Evolutionary conservation across 1,284 basidiomycete species (phyloP), one percentile per base, ranked within the genome.

Genomic region (Pseudozyma flocculosa): DNA sequence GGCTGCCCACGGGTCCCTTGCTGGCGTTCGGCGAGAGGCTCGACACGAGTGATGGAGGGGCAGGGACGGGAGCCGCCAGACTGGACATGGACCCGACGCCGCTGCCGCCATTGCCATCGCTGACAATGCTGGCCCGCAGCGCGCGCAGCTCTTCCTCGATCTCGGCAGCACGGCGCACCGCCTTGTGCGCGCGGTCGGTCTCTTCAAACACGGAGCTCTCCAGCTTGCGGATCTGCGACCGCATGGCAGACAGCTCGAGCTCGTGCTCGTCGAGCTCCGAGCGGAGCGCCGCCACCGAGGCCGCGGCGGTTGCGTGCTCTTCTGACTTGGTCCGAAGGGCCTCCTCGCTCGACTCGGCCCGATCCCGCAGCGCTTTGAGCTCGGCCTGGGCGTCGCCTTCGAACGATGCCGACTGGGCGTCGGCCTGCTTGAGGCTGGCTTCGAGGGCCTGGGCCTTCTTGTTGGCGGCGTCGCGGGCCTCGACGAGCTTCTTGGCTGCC

Each of bases 161-260:
- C 44, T 72, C 68, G 19, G 60, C 50, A 10, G 57, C 68, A 34
- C 43, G 37, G 7, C 54, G 19, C n/a, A 49, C 49, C 7, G 65
- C 62, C 32, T 54, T 50, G 51, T 69, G 66, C 15, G 61, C 59
- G n/a, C 49, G 46, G 11, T 71, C 69, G 29, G 53, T 57, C 50
- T 69, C 67, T 19, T 70, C 71, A 45, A 72, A 73, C 37, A 71
- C 44, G 8, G 45, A 38, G 24, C 60, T 57, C 42, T 73, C 71
- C 36, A 73, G 43, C 42, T 67, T 70, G 5, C 71, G 54, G 9
- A 73, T 54, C 47, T 68, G 59, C 22, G 60, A 62, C 14, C 71
- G 43, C 39, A 63, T 38, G 41, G 43, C 36, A 14, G 62, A 67
- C 34, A 60, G n/a, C 38, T 69, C 69, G 32, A 72, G 43, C 53